Conservation (phyloP, 306 rosid genomes). For the Dicorynia guianensis region DNA sequence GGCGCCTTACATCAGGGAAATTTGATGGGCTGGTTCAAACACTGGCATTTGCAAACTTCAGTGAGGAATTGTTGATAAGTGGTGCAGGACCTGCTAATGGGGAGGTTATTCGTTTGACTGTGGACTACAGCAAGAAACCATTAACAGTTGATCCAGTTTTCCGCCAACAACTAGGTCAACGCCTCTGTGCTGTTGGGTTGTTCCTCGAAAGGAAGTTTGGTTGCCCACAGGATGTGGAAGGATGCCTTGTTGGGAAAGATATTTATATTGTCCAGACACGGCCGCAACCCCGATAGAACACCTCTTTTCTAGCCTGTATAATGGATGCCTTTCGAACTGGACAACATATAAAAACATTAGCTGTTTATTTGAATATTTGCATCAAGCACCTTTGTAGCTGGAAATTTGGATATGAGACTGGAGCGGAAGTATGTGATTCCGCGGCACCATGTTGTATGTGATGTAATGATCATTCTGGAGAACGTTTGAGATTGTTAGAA, state of each 20-base stretch:
- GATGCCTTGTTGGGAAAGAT: slow-evolving; percentile 87
- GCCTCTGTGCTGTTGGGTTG: slow-evolving; percentile 86
- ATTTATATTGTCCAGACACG: slow-evolving; percentile 88
- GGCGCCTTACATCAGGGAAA: slow-evolving; percentile 88
- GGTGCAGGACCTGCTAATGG: slow-evolving; percentile 88
- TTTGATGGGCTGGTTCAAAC: slow-evolving; percentile 76
- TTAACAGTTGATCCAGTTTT: slow-evolving; percentile 72
- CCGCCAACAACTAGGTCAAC: slow-evolving; percentile 85
- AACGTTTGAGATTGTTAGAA: background rate
- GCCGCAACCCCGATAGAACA: slow-evolving; percentile 78
- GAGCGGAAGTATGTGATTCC: background rate
- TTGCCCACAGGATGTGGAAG: slow-evolving; percentile 90
- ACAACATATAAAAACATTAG: background rate
- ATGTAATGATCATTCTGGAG: slow-evolving; percentile 12
- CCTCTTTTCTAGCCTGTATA: background rate
- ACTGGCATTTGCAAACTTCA: slow-evolving; percentile 88
- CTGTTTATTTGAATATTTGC: background rate
- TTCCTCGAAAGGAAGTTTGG: slow-evolving; percentile 89
- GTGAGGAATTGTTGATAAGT: slow-evolving; percentile 82
- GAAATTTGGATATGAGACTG: background rate
- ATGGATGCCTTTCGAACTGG: background rate
- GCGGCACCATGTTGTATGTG: slow-evolving; percentile 11
- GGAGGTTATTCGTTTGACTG: slow-evolving; percentile 78
- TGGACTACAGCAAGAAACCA: slow-evolving; percentile 92
- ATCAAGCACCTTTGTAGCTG: background rate